Evolutionary conservation across 768 basidiomycete species (phyloP), one percentile per base, ranked within the genome.

Genomic region (Suillus cothurnatus): DNA sequence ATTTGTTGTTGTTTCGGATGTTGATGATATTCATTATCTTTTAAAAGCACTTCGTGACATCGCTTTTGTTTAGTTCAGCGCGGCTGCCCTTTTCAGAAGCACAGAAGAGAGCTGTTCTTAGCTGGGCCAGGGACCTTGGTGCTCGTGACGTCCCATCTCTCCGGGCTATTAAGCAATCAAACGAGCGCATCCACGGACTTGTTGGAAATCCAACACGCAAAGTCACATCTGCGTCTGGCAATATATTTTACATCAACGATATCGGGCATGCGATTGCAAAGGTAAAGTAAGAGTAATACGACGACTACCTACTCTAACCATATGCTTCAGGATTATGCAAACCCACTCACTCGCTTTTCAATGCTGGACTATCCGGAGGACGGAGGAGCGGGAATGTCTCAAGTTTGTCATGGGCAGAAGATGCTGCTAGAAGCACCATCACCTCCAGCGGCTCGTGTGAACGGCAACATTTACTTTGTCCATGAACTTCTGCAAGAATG

Each of bases 1-100:
- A 26, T 49, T 32, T 17, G 9, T 55, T 31, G 0, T 45, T 39
- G 5, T 31, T 63, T 31, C 31, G 3, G 8, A 52, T 15, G 6
- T 32, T 7, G 23, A 39, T 9, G 28, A n/a, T 53, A 26, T 4
- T 61, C n/a, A 60, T 38, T 17, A n/a, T 26, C 3, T 26, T n/a
- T 45, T 26, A n/a, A 45, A 61, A 65, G 64, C 41, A 61, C 32
- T 61, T 73, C 63, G 52, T 68, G 23, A 76, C 72, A 0, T 64
- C 71, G 49, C 58, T 74, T 14, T 65, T 77, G 28, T 77, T 77
- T 62, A 73, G 65, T n/a, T 74, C 73, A 0, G 70, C 74, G 6
- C 58, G 66, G 0, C 52, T 76, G 3, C 70, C 68, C 4, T 77
- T 77, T 61, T 77, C 74, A 8, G 65, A 68, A 3, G 36, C 66